Base-by-base conservation (phyloP, 1,284 basidiomycete genomes). In the Naganishia sp. region DNA sequence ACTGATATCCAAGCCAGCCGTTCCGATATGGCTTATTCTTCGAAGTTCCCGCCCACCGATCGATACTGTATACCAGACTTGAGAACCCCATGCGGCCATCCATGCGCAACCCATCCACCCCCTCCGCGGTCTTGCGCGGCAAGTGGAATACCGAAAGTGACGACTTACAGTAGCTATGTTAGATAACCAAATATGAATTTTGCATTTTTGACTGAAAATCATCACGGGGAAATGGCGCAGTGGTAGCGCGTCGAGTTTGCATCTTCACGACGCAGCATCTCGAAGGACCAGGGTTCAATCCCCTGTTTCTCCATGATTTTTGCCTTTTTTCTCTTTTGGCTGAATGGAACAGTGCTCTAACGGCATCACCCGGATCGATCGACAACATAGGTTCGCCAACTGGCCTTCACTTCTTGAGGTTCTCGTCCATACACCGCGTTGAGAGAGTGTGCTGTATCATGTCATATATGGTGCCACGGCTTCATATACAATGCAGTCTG, bases 261-360 rank as follows among this genome's bases (percentile, higher is more conserved):
- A 53, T 53, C 35, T n/a, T 35, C 52, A 23, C 13, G 15, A 21
- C 31, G 52, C 52, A 53, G 35, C 52, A 39, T 53, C 52, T 53
- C 52, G 52, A 53, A 53, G 52, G 52, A 53, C 52, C 52, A 53
- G 52, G 52, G 52, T 53, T 53, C 52, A 53, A 53, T 53, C 52
- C 52, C 52, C 52, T 53, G 52, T 53, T 53, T 53, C 52, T 53
- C 52, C 52, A 53, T n/a, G 25, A 13, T 21, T 53, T 53, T 53
- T 53, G 31, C 35, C 32, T 32, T 51, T 47, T 39, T 9, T 39
- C 10, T 9, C 35, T 39, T 39, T 3, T 39, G 7, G 35, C 28
- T 28, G 5, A 28, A 28, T 5, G 28, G 28, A 28, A 28, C 28
- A 28, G 28, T 5, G 28, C 28, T 28, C 28, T 28, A 28, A 28